Percentiles rank a stretch among this genome's conserved stretches.
phyloP scores from a whole-genome alignment of 1,284 basidiomycete genomes.

The Cryptococcus jaspeensis region DNA sequence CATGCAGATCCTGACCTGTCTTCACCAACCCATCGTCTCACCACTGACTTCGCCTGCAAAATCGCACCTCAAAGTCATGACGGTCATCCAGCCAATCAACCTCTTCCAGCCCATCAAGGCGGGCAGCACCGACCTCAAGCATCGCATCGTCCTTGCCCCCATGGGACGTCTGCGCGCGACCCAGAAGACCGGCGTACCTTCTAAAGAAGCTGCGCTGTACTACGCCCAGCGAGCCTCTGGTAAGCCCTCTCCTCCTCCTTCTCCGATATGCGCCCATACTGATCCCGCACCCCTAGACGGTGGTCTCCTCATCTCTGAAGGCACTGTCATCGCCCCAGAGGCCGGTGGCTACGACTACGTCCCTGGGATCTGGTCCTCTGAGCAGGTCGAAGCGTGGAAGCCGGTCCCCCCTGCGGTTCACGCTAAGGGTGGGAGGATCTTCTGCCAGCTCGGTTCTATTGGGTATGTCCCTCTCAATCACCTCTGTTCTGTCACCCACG shows the following conservation, averaged over 20 bases:
- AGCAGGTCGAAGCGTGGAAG: constrained; percentile 30
- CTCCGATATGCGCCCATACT: not conserved
- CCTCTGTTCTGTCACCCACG: not conserved
- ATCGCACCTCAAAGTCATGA: no score
- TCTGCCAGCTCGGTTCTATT: constrained; percentile 56
- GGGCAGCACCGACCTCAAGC: constrained; percentile 31
- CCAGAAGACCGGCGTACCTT: constrained; percentile 21
- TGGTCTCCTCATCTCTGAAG: constrained; percentile 42
- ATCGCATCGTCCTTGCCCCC: constrained; percentile 47
- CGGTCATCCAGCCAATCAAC: no score
- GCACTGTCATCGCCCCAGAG: constrained; percentile 20
- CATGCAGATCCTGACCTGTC: no score
- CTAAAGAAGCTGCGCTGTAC: constrained; percentile 32
- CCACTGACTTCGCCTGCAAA: no score
- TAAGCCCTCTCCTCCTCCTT: constrained; percentile 1
- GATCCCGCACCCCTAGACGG: constrained; percentile 15
- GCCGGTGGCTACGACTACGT: constrained; percentile 12
- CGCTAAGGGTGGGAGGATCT: constrained; percentile 53
- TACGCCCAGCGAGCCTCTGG: constrained; percentile 42
- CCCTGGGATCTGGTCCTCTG: constrained; percentile 20
- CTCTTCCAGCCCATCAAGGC: constrained; percentile 28
- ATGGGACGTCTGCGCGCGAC: constrained; percentile 39
- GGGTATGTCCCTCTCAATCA: constrained; percentile 31
- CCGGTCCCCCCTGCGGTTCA: constrained; percentile 53
- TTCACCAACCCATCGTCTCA: no score